phyloP scores from a whole-genome alignment of 176 grass and related monocot species.

The Bonia amplexicaulis region DNA sequence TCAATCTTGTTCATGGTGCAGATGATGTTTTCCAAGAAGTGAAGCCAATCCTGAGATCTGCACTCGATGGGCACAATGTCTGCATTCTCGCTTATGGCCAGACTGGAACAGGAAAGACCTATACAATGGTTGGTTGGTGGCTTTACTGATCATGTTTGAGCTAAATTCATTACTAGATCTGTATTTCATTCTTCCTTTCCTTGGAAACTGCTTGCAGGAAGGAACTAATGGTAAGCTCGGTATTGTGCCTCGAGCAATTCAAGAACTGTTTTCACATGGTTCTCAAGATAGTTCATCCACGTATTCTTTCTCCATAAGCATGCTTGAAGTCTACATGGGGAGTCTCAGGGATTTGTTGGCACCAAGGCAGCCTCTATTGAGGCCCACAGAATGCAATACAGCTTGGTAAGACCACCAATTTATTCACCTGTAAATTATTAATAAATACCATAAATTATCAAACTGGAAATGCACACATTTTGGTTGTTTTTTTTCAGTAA shows the following conservation, averaged over 20 bases:
- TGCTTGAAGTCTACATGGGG: constrained; percentile 95
- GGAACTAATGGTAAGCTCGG: constrained; percentile 56
- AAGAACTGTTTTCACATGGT: constrained; percentile 72
- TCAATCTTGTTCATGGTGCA: constrained; percentile 23
- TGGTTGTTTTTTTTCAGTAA: constrained; percentile 43
- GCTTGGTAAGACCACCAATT: constrained; percentile 32
- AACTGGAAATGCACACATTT: not conserved
- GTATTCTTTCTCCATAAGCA: constrained; percentile 76
- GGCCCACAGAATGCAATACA: constrained; percentile 30
- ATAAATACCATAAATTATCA: not conserved
- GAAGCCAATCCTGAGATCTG: constrained; percentile 69
- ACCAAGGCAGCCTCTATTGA: constrained; percentile 55
- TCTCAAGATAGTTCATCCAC: constrained; percentile 51
- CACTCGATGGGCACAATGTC: constrained; percentile 81
- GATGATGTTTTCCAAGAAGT: constrained; percentile 74
- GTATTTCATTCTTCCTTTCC: not conserved
- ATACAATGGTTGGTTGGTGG: constrained; percentile 67
- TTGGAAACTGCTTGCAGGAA: constrained; percentile 60
- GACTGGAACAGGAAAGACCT: constrained; percentile 79
- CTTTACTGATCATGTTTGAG: constrained; percentile 8
- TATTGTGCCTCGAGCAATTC: constrained; percentile 62
- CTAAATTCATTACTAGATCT: not conserved
- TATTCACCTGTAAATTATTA: not conserved
- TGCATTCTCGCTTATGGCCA: constrained; percentile 79
- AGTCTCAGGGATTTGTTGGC: constrained; percentile 77